Evolutionary conservation across 257 asterid genomes (phyloP).

Genomic region (Nicotiana sylvestris): DNA sequence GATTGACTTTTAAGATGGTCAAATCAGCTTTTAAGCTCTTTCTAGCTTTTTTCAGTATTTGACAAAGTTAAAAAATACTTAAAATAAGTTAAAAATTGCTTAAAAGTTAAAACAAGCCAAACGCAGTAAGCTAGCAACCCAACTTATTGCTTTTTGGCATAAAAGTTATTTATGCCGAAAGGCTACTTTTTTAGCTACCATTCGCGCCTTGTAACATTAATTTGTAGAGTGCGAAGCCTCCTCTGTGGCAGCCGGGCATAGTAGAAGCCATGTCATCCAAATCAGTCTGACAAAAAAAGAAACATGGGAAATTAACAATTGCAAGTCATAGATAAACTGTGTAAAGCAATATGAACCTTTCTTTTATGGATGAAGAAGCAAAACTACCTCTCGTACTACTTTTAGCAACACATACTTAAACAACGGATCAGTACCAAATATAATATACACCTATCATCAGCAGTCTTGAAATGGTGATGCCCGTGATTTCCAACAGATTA

Average conservation of each 20-base stretch:
- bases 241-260: constrained; percentile 97
- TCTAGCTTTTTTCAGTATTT: too few relatives aligned
- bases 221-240: constrained; percentile 80
- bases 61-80: too few relatives aligned
- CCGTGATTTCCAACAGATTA: neutral
- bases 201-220: constrained; percentile 48
- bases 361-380: neutral
- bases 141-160: too few relatives aligned
- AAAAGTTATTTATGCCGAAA: too few relatives aligned
- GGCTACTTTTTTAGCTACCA: neutral
- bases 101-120: too few relatives aligned
- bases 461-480: too few relatives aligned
- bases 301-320: constrained; percentile 33
- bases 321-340: constrained; percentile 23
- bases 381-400: neutral
- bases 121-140: too few relatives aligned
- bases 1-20: too few relatives aligned
- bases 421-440: neutral
- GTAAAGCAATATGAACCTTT: neutral
- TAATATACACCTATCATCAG: too few relatives aligned
- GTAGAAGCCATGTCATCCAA: constrained; percentile 39
- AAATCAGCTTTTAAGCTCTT: too few relatives aligned
- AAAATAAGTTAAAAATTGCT: too few relatives aligned
- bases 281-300: constrained; percentile 40
- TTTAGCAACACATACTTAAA: neutral